Evolutionary conservation across 805 yeast genomes (phyloP).

Genomic region (Jamesozyma rosinii): DNA sequence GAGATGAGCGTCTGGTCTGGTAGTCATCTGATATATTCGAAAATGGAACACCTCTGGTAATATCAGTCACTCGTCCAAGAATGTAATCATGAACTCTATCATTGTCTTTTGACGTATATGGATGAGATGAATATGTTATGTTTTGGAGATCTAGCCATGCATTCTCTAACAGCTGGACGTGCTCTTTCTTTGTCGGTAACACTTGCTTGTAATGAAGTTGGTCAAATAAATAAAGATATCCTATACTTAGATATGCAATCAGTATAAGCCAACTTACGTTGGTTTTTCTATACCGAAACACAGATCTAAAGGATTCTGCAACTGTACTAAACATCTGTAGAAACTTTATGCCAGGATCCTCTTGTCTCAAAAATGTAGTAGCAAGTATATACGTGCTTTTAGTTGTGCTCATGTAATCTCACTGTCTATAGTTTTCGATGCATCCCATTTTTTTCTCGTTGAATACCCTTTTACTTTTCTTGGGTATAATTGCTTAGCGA

Average conservation of each 20-base stretch:
- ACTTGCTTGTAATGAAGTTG: slow-evolving; percentile 9
- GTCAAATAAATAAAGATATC: slow-evolving; percentile 30
- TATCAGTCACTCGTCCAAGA: slow-evolving; percentile 32
- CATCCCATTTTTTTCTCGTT: no score
- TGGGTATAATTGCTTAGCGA: no score
- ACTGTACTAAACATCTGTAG: neutral
- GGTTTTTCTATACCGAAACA: slow-evolving; percentile 67
- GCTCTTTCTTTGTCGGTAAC: slow-evolving; percentile 29
- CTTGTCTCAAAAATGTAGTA: no score
- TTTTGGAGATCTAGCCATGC: slow-evolving; percentile 68
- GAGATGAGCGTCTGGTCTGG: slow-evolving; percentile 33
- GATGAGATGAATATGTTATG: slow-evolving; percentile 61
- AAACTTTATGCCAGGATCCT: no score
- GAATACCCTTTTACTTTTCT: no score
- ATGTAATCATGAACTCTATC: slow-evolving; percentile 68
- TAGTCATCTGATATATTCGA: slow-evolving; percentile 34
- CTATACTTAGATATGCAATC: slow-evolving; percentile 37
- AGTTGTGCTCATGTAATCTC: no score
- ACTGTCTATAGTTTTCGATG: no score
- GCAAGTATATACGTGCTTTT: no score
- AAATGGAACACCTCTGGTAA: slow-evolving; percentile 24
- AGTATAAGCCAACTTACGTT: slow-evolving; percentile 50
- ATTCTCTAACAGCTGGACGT: slow-evolving; percentile 29
- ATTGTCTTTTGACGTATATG: slow-evolving; percentile 70
- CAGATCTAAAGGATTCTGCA: slow-evolving; percentile 33